Evolutionary conservation across 768 basidiomycete genomes (phyloP).

Genomic region (Rhizopogon vinicolor): DNA sequence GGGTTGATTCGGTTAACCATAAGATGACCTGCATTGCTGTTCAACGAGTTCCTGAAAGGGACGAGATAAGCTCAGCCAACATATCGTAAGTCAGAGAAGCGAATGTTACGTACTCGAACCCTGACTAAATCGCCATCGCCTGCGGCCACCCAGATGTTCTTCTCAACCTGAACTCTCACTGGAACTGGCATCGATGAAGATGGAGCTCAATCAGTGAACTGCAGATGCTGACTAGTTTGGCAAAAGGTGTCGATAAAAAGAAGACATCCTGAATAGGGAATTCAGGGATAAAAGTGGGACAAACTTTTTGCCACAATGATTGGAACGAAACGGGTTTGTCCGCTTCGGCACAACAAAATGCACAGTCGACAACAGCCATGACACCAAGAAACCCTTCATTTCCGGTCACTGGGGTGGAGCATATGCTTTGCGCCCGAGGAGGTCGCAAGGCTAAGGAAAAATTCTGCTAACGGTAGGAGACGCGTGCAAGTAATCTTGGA

Average conservation of each 20-base stretch:
- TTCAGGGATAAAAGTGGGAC: slow-evolving; percentile 7
- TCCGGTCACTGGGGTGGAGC: slow-evolving; percentile 1
- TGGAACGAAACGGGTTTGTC: too few species aligned
- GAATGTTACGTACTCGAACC: slow-evolving; percentile 53
- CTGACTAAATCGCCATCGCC: slow-evolving; percentile 83
- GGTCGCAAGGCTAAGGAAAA: background rate
- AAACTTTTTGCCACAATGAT: slow-evolving; percentile 9
- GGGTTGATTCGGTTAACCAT: slow-evolving; percentile 23
- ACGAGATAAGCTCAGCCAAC: slow-evolving; percentile 1
- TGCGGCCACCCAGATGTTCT: slow-evolving; percentile 92
- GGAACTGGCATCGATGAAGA: slow-evolving; percentile 26
- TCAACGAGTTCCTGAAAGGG: slow-evolving; percentile 53
- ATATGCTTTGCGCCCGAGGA: background rate
- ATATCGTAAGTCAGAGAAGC: background rate
- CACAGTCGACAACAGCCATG: background rate
- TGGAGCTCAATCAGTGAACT: slow-evolving; percentile 13
- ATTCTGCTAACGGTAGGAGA: background rate
- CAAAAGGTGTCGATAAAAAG: slow-evolving; percentile 3
- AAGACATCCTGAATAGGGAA: slow-evolving; percentile 22
- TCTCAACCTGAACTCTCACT: slow-evolving; percentile 19
- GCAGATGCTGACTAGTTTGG: slow-evolving; percentile 6
- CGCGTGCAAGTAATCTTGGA: slow-evolving; percentile 14
- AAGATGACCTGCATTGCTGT: slow-evolving; percentile 37
- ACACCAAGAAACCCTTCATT: background rate
- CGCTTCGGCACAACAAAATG: background rate